Base-by-base conservation (phyloP, 2,329 filamentous ascomycete genomes). In the Aspergillus costaricaensis region DNA sequence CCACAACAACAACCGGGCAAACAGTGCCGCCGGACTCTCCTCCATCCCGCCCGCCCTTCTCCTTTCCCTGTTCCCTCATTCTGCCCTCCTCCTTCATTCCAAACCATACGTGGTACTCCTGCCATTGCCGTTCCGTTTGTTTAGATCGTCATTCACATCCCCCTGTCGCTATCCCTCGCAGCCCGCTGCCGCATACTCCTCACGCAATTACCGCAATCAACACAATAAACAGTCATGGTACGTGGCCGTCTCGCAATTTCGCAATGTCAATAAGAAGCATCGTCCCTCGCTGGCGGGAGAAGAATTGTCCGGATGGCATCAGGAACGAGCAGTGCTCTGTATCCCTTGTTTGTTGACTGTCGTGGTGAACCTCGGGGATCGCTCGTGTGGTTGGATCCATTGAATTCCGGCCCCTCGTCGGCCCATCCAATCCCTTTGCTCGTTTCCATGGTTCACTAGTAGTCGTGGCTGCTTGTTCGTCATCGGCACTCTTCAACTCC, bases 1-100 rank as follows among this genome's bases (percentile, higher is more conserved):
- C 65, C 64, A 66, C 65, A 67, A 67, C 65, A 66, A 67, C 65
- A 32, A 52, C 39, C 59, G 27, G 43, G 52, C 30, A 38, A 25
- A 57, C 41, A 41, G 57, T 51, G 39, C 51, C 14, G 53, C 54
- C 32, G 25, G 15, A n/a, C 39, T 36, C n/a, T 27, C 19, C 17
- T 52, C 53, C 23, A 32, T 47, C 44, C 36, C 56, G 38, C 52
- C 48, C 53, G 51, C 56, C 53, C 59, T 14, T 59, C 41, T 56
- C 30, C 57, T 53, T 56, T 38, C 55, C 50, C 50, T 50, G 53
- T 55, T 30, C 56, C 36, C 51, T 51, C 47, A 47, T 57, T 38
- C 54, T 54, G 57, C 59, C 62, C 59, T 47, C 52, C 15, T 32
- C 21, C 53, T 43, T 47, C 57, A 54, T 47, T 38, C 49, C 41